Base-by-base conservation (phyloP, 106 monocot genomes). In the Allium fistulosum region DNA sequence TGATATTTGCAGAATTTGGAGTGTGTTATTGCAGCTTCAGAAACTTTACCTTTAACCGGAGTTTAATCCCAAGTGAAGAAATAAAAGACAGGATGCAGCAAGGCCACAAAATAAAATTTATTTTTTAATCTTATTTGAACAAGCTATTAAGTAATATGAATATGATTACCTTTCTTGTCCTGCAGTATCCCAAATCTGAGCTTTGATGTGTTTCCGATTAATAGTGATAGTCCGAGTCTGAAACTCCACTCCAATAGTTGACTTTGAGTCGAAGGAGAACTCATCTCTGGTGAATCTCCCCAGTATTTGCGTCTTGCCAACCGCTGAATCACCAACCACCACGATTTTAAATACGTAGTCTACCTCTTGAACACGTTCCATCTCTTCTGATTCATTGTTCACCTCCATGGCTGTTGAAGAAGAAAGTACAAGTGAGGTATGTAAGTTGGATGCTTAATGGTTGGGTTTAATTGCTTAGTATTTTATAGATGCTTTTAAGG, bases 101-200 rank as follows among this genome's bases (percentile, higher is more conserved):
- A 37, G 22, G 22, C 22, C 22, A 22, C 22, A 22, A 22, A 22
- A 22, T 22, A 22, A 22, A 22, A 22, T 22, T 22, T 22, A 22
- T 22, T 22, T 22, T 22, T 22, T 1, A 22, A 22, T 22, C 22
- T 22, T 22, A 22, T 22, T 22, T 22, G 22, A 22, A 22, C 13
- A 8, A 55, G 15, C 53, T 55, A 55, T 55, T 55, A 15, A 55
- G 3, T 55, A 55, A 11, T 55, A 55, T 55, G 7, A 12, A 12
- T 55, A 15, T 55, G 15, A 3, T 12, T 70, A 80, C 70, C 82
- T 71, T 57, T 87, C 83, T 48, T 87, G 87, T 1, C 87, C 87
- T 12, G 86, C 82, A 10, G 83, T 90, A 75, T 90, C 90, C 85
- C 89, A 90, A 68, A 90, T 90, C 75, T 90, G 87, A 22, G 87